Base-by-base conservation (phyloP, 768 basidiomycete genomes). In the Melanogaster broomeanus region DNA sequence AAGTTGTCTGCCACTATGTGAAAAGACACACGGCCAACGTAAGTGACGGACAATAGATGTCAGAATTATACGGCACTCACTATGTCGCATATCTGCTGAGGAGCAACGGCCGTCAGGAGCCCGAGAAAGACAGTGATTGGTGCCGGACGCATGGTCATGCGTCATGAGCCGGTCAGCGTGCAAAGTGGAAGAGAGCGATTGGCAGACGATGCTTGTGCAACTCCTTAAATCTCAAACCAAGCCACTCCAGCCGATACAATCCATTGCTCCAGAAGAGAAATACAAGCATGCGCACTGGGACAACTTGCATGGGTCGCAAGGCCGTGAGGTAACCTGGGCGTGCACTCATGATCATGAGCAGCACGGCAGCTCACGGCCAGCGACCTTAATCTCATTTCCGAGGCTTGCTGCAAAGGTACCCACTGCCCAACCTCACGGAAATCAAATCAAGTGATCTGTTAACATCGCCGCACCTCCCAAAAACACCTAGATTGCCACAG, bases 61-160 rank as follows among this genome's bases (percentile, higher is more conserved):
- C 25, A 12, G 12, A 25, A 12, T 10, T 35, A 19, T 41, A 48
- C 0, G 25, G 21, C 2, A 68, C 78, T 48, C 55, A 82, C 81
- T 27, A 79, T 73, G 48, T 80, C 80, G 70, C 72, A 80, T 49
- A 83, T 82, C 48, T 81, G 78, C 55, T 81, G 81, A 15, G 74
- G 77, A 34, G 68, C 65, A 35, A 55, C 70, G 6, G 55, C 48
- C 27, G 61, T 49, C 41, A 68, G 22, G 2, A 60, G 35, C 35
- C 57, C 59, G 30, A 68, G 52, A 30, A 49, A 56, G 41, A 54
- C 30, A 40, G 45, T 43, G 39, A 19, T 50, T 24, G 46, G 51
- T 34, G 55, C 55, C 60, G 64, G 34, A 37, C 50, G 54, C 59
- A 65, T 57, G 31, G 55, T 52, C 12, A 31, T 22, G 12, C 6